Evolutionary conservation across 495 filamentous ascomycete species (phyloP).

Genomic region (Staphylotrichum longicolle): DNA sequence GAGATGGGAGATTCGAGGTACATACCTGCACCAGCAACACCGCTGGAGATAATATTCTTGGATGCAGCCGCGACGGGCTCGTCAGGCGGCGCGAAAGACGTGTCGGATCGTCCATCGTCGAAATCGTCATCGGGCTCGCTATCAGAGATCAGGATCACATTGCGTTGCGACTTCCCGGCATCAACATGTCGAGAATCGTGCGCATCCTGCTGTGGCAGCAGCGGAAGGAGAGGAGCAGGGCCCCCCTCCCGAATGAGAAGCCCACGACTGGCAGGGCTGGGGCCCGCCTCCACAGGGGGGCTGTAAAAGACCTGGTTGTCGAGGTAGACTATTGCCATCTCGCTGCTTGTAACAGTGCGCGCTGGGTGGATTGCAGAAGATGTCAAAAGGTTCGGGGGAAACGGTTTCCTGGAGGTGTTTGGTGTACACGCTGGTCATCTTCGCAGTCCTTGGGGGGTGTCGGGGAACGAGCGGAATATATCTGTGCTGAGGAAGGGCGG

Average conservation of each 20-base stretch:
- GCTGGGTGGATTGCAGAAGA: too few species aligned
- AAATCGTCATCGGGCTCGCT: too few species aligned
- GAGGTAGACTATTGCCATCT: background rate
- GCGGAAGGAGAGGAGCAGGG: too few species aligned
- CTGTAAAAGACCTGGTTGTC: background rate
- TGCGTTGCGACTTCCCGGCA: too few species aligned
- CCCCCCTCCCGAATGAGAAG: background rate
- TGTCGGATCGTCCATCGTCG: background rate
- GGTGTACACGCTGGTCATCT: background rate
- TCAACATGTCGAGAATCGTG: background rate
- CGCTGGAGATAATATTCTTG: background rate
- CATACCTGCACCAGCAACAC: background rate
- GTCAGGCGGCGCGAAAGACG: background rate
- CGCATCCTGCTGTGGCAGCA: background rate
- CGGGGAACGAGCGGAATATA: background rate
- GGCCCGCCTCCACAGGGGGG: background rate
- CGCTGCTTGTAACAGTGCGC: background rate
- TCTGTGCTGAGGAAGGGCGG: background rate
- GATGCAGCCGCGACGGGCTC: background rate
- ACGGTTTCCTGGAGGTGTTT: too few species aligned
- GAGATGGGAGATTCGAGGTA: too few species aligned
- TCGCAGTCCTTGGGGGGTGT: background rate
- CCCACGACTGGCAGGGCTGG: background rate
- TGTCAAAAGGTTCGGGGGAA: too few species aligned
- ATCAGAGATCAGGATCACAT: too few species aligned